Evolutionary conservation across 768 basidiomycete species (phyloP).

Genomic region (Paxillus rubicundulus): DNA sequence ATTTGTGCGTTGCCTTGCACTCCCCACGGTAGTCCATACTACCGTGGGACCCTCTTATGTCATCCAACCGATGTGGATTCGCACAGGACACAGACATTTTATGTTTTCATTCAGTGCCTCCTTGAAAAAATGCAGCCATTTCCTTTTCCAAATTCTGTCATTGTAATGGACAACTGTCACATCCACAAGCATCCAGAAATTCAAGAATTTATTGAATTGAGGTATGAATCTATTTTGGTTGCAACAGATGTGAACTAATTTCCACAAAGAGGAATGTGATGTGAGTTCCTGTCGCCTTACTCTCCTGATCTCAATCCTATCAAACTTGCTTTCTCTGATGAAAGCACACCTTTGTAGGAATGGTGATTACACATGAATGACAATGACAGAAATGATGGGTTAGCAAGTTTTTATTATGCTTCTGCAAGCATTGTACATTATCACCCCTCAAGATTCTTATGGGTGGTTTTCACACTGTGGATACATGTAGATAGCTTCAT

Average conservation of each 20-base stretch:
- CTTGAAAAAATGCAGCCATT: slow-evolving; percentile 29
- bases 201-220: slow-evolving; percentile 22
- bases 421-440: too few species aligned
- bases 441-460: too few species aligned
- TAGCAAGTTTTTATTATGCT: too few species aligned
- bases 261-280: slow-evolving; percentile 14
- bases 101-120: slow-evolving; percentile 16
- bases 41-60: too few species aligned
- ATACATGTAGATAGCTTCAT: too few species aligned
- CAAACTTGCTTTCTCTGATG: slow-evolving; percentile 29
- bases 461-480: too few species aligned
- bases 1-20: too few species aligned
- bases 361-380: too few species aligned
- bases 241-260: not conserved
- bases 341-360: slow-evolving; percentile 4
- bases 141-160: slow-evolving; percentile 33
- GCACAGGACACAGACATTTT: too few species aligned
- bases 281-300: slow-evolving; percentile 30
- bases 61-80: too few species aligned
- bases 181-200: slow-evolving; percentile 43
- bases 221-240: not conserved
- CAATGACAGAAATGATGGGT: too few species aligned
- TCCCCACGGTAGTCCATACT: too few species aligned
- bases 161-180: slow-evolving; percentile 40
- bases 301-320: slow-evolving; percentile 34